These are phyloP conservation scores for Panaeolus cyanescens DNA, from an alignment of 768 basidiomycete species.

Conservation along the genomic window DNA sequence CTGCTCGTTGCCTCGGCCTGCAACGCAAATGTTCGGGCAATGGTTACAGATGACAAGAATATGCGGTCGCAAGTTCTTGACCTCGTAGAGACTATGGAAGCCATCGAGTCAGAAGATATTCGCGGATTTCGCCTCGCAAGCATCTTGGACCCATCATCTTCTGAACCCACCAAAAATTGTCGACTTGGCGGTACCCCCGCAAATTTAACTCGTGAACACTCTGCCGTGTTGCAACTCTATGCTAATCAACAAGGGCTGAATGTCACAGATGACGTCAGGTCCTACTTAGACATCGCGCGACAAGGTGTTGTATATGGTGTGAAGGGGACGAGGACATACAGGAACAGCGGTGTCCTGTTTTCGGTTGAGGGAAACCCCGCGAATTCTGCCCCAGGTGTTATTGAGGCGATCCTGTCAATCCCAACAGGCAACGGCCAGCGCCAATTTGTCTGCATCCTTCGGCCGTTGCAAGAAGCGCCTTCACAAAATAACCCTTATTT, in stretches of 20 bases:
- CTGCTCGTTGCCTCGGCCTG: constrained; percentile 6
- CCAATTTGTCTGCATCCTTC: neutral
- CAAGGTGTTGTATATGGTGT: neutral
- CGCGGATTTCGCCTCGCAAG: constrained; percentile 11
- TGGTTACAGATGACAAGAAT: constrained; percentile 6
- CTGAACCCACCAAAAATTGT: neutral
- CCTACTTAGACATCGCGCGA: neutral
- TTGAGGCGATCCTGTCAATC: neutral
- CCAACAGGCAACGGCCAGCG: neutral
- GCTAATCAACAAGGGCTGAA: neutral
- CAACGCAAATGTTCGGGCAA: constrained; percentile 7
- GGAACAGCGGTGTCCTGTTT: neutral
- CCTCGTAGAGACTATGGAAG: constrained; percentile 5
- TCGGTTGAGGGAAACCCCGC: neutral
- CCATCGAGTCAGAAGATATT: constrained; percentile 7
- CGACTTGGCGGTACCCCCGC: neutral
- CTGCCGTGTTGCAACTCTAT: neutral
- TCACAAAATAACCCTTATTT: neutral
- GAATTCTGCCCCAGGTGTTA: neutral
- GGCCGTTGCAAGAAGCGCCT: neutral
- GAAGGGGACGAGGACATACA: neutral
- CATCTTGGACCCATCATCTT: constrained; percentile 6
- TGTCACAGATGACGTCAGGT: neutral
- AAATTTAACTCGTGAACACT: neutral
- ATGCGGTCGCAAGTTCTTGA: neutral